These are phyloP conservation scores for Kondoa malvinella DNA, from an alignment of 768 basidiomycete genomes.

Conservation along the genomic window DNA sequence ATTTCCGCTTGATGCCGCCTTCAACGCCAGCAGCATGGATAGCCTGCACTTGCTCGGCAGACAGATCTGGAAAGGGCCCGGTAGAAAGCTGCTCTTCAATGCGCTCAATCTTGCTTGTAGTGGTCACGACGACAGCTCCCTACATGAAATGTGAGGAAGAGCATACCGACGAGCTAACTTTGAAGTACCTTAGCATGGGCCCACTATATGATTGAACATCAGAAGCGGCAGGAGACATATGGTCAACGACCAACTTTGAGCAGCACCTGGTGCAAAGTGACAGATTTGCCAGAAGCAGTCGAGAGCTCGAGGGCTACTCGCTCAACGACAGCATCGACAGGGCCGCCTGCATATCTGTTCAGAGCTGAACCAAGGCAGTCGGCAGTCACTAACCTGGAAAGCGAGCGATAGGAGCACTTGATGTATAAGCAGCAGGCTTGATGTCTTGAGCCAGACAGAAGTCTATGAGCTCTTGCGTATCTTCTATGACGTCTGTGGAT, in stretches of 20 bases:
- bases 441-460: constrained; percentile 16
- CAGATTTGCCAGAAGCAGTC: background rate
- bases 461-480: constrained; percentile 11
- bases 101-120: constrained; percentile 14
- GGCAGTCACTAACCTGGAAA: constrained; percentile 9
- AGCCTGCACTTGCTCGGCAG: constrained; percentile 5
- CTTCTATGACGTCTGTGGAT: constrained; percentile 10
- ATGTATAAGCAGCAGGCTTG: constrained; percentile 15
- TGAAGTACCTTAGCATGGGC: constrained; percentile 6
- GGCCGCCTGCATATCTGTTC: constrained; percentile 7
- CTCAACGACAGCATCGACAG: constrained; percentile 15
- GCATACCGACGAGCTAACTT: background rate
- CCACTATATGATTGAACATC: background rate
- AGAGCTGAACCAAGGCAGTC: background rate
- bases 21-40: background rate
- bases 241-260: constrained; percentile 5
- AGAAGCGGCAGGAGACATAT: background rate
- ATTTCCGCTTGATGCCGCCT: background rate
- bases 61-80: constrained; percentile 5
- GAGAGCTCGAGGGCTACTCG: constrained; percentile 7
- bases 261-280: constrained; percentile 12
- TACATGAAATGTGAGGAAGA: background rate
- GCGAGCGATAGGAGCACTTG: constrained; percentile 4
- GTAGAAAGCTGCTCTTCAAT: constrained; percentile 16
- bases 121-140: constrained; percentile 18